These are phyloP conservation scores for Xylaria sp. DNA, from an alignment of 2,329 filamentous ascomycete genomes.

Conservation along the genomic window DNA sequence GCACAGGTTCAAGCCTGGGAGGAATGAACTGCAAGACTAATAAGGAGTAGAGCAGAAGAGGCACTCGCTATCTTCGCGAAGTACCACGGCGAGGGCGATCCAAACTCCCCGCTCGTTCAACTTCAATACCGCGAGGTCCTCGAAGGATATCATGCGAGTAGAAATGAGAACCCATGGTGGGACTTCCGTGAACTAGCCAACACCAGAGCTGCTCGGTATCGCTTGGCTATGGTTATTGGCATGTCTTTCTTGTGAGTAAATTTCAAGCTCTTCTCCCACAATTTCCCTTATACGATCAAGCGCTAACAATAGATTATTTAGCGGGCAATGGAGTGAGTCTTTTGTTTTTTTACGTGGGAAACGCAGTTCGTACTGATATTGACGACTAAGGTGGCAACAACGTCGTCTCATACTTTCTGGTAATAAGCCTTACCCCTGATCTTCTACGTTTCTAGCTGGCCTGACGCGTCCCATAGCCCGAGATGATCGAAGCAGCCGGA, in stretches of 20 bases:
- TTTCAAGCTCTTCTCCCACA: not conserved
- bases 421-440: conserved; percentile 16
- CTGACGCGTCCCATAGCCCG: conserved; percentile 44
- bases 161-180: conserved; percentile 69
- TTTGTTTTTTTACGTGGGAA: not conserved
- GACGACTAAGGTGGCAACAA: conserved; percentile 52
- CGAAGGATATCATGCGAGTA: conserved; percentile 58
- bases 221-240: conserved; percentile 60
- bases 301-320: conserved; percentile 17
- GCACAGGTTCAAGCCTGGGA: not conserved
- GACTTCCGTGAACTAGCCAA: conserved; percentile 66
- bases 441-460: not conserved
- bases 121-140: conserved; percentile 67
- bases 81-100: conserved; percentile 69
- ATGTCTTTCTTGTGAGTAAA: conserved; percentile 60
- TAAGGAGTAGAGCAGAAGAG: conserved; percentile 57
- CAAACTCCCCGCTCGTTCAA: conserved; percentile 61
- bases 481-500: conserved; percentile 55
- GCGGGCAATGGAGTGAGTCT: conserved; percentile 55
- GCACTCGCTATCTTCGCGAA: conserved; percentile 66
- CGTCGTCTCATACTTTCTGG: conserved; percentile 55
- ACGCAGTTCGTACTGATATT: not conserved
- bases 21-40: not conserved
- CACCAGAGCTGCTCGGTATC: conserved; percentile 58
- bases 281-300: not conserved